Evolutionary conservation across 148 eudicot species (phyloP).

Genomic region (Rhododendron vialii): DNA sequence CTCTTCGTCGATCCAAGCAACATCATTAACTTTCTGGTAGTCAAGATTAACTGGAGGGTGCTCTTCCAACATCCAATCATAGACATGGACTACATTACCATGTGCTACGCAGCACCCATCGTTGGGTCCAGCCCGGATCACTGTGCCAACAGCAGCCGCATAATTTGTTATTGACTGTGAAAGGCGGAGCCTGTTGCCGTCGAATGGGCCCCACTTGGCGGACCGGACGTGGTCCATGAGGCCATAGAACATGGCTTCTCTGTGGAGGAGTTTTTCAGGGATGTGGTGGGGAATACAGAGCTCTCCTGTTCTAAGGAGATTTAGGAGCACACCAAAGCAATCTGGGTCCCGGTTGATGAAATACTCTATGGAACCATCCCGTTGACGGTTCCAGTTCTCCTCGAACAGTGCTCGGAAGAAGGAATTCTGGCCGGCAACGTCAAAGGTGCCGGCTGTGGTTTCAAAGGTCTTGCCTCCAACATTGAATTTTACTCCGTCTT

Average conservation of each 20-base stretch:
- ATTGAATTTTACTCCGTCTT: constrained; percentile 57
- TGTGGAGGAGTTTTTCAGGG: constrained; percentile 50
- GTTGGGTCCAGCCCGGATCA: constrained; percentile 69
- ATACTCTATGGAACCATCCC: constrained; percentile 15
- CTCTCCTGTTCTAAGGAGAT: constrained; percentile 68
- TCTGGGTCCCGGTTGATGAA: constrained; percentile 82
- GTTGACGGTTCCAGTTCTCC: constrained; percentile 52
- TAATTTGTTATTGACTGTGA: constrained; percentile 42
- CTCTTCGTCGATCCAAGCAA: constrained; percentile 49
- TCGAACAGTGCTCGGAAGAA: constrained; percentile 74
- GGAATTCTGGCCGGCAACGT: constrained; percentile 62
- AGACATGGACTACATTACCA: constrained; percentile 85
- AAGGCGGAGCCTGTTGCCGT: constrained; percentile 51
- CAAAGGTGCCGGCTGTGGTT: constrained; percentile 73
- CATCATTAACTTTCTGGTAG: constrained; percentile 77
- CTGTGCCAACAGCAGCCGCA: constrained; percentile 73
- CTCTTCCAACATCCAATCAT: constrained; percentile 76
- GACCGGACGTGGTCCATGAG: constrained; percentile 57
- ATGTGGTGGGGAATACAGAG: constrained; percentile 47
- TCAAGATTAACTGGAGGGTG: constrained; percentile 64
- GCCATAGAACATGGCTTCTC: constrained; percentile 79
- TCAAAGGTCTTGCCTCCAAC: constrained; percentile 78
- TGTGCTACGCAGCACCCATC: constrained; percentile 87
- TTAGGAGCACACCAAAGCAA: constrained; percentile 61
- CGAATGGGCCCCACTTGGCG: constrained; percentile 70